These are phyloP conservation scores for Candida yuanshanica DNA, from an alignment of 805 yeast genomes.

Conservation along the genomic window DNA sequence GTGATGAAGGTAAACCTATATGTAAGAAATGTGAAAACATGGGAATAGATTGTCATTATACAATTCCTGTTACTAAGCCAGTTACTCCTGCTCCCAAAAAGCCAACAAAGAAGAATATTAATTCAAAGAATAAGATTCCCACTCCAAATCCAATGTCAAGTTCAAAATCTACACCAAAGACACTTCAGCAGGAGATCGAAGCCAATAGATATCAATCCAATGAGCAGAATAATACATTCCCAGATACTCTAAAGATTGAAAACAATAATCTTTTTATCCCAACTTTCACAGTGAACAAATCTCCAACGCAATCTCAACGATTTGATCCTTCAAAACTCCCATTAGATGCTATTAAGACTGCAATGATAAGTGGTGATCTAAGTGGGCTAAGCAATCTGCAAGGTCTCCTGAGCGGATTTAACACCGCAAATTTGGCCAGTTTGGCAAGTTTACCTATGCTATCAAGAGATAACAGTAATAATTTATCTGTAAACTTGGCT, in stretches of 20 bases:
- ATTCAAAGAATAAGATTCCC: background rate
- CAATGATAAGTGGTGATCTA: constrained; percentile 8
- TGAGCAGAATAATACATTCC: background rate
- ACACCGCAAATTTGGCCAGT: background rate
- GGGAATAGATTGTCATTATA: constrained; percentile 71
- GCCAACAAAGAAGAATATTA: background rate
- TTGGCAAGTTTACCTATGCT: constrained; percentile 3
- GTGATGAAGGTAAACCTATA: constrained; percentile 80
- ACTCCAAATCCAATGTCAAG: background rate
- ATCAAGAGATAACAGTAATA: constrained; percentile 4
- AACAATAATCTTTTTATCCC: constrained; percentile 5
- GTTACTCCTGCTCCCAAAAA: background rate
- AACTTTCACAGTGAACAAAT: constrained; percentile 6
- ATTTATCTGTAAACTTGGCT: constrained; percentile 19
- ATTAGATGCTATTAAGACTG: constrained; percentile 3
- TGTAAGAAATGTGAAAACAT: constrained; percentile 78
- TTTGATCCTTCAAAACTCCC: background rate
- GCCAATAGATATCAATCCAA: background rate
- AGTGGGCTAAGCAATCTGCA: constrained; percentile 3
- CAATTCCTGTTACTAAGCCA: constrained; percentile 14
- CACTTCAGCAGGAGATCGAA: background rate
- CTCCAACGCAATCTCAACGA: background rate
- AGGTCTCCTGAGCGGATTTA: constrained; percentile 2
- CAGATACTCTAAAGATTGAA: constrained; percentile 2
- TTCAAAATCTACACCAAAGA: background rate